A percentile compares a stretch with the other conserved stretches of the same genome.
These are phyloP conservation scores for Kluyveromyces dobzhanskii DNA, from an alignment of 805 yeast species.

Conservation along the genomic window DNA sequence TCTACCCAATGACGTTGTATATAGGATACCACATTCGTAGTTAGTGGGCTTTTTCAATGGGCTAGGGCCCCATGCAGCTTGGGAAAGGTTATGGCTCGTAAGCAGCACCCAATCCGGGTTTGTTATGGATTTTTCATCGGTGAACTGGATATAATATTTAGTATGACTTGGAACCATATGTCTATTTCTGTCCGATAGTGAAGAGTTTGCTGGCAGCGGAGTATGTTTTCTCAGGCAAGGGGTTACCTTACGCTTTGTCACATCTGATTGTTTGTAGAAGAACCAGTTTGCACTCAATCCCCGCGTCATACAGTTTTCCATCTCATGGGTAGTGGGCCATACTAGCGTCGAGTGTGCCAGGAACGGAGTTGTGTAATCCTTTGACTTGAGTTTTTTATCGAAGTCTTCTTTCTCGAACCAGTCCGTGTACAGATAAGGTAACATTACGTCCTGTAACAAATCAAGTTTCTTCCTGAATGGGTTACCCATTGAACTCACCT, in stretches of 20 bases:
- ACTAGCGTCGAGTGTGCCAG: background rate
- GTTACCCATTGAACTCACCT: conserved; percentile 5
- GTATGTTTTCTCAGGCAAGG: background rate
- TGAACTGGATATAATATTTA: conserved; percentile 54
- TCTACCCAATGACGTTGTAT: conserved; percentile 10
- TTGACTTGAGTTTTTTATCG: background rate
- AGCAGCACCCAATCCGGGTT: conserved; percentile 56
- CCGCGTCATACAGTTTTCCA: conserved; percentile 1
- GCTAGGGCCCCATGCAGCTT: conserved; percentile 72
- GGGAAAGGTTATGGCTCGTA: conserved; percentile 69
- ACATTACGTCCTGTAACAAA: background rate
- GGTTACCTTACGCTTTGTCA: background rate
- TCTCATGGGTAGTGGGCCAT: conserved; percentile 3
- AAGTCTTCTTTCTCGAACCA: background rate
- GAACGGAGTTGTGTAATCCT: conserved; percentile 1
- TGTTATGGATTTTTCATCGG: conserved; percentile 12
- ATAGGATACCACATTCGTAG: conserved; percentile 50
- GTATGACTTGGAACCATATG: conserved; percentile 46
- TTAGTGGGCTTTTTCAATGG: conserved; percentile 26
- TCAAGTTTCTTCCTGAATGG: background rate
- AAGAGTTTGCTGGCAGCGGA: background rate
- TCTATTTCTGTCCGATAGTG: background rate
- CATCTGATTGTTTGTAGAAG: background rate
- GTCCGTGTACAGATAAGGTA: conserved; percentile 3
- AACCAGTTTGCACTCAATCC: conserved; percentile 3